Conservation (phyloP, 257 asterid genomes). For the Vinca minor region DNA sequence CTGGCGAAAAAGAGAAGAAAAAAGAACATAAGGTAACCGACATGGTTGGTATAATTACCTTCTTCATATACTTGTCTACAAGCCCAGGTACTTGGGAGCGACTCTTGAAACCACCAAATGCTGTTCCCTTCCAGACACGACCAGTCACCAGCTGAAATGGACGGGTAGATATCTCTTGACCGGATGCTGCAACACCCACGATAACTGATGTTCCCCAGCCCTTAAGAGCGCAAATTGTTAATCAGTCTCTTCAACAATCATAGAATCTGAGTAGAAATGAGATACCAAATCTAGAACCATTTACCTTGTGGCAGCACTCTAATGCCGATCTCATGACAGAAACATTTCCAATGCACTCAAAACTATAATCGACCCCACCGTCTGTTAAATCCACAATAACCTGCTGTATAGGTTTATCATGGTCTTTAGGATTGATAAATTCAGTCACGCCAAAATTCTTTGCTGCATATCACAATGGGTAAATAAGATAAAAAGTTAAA, state of each 20-base stretch:
- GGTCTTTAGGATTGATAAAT: slow-evolving; percentile 92
- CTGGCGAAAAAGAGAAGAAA: background rate
- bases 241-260: slow-evolving; percentile 8
- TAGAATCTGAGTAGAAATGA: background rate
- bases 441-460: slow-evolving; percentile 89
- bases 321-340: slow-evolving; percentile 87
- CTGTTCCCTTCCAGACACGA: slow-evolving; percentile 99
- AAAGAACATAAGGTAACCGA: background rate
- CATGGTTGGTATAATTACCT: slow-evolving; percentile 30
- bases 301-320: slow-evolving; percentile 98
- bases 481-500: background rate
- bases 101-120: slow-evolving; percentile 95
- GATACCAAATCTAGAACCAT: background rate
- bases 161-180: slow-evolving; percentile 94
- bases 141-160: slow-evolving; percentile 98
- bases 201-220: slow-evolving; percentile 99
- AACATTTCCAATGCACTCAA: slow-evolving; percentile 96
- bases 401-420: slow-evolving; percentile 89
- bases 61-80: slow-evolving; percentile 83
- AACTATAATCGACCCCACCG: slow-evolving; percentile 98
- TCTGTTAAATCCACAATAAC: slow-evolving; percentile 84
- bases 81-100: slow-evolving; percentile 98
- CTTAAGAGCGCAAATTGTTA: slow-evolving; percentile 26
- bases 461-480: slow-evolving; percentile 32
- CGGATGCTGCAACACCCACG: slow-evolving; percentile 99